Conservation (phyloP, 2,329 filamentous ascomycete genomes). For the Claviceps paspali region DNA sequence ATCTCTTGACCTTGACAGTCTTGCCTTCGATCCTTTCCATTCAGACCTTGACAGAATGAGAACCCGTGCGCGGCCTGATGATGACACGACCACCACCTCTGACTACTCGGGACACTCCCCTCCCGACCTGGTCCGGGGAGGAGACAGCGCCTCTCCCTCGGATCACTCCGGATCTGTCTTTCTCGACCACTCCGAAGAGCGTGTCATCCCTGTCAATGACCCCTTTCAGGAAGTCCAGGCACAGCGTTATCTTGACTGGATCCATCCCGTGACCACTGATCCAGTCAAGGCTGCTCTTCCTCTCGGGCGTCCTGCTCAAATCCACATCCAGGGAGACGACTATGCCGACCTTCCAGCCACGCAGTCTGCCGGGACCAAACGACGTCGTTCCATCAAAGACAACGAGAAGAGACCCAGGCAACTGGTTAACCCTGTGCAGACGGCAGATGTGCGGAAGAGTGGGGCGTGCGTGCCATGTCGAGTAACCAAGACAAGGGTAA, state of each 20-base stretch:
- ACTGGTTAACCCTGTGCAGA: slow-evolving; percentile 26
- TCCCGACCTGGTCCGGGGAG: slow-evolving; percentile 22
- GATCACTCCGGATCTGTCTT: slow-evolving; percentile 22
- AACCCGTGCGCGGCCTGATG: slow-evolving; percentile 17
- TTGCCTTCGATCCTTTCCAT: slow-evolving; percentile 17
- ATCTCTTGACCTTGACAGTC: slow-evolving; percentile 15
- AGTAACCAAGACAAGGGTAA: slow-evolving; percentile 31
- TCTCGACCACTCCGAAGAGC: slow-evolving; percentile 17
- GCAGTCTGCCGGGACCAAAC: slow-evolving; percentile 18
- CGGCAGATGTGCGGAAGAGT: slow-evolving; percentile 31
- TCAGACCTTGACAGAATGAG: slow-evolving; percentile 20
- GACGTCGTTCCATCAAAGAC: slow-evolving; percentile 19
- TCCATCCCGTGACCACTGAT: slow-evolving; percentile 20
- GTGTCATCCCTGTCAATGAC: slow-evolving; percentile 14
- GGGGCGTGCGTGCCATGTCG: slow-evolving; percentile 34
- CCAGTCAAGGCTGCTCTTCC: slow-evolving; percentile 16
- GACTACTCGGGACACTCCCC: slow-evolving; percentile 23
- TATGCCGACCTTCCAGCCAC: slow-evolving; percentile 11
- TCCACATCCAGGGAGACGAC: slow-evolving; percentile 17
- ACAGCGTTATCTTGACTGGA: slow-evolving; percentile 24
- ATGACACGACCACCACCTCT: slow-evolving; percentile 17
- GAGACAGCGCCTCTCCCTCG: slow-evolving; percentile 25
- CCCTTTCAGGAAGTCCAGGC: slow-evolving; percentile 21
- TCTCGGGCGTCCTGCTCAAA: slow-evolving; percentile 17
- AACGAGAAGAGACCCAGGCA: slow-evolving; percentile 22